phyloP scores from a whole-genome alignment of 139 green algal genomes.

The Chlorella sorokiniana region DNA sequence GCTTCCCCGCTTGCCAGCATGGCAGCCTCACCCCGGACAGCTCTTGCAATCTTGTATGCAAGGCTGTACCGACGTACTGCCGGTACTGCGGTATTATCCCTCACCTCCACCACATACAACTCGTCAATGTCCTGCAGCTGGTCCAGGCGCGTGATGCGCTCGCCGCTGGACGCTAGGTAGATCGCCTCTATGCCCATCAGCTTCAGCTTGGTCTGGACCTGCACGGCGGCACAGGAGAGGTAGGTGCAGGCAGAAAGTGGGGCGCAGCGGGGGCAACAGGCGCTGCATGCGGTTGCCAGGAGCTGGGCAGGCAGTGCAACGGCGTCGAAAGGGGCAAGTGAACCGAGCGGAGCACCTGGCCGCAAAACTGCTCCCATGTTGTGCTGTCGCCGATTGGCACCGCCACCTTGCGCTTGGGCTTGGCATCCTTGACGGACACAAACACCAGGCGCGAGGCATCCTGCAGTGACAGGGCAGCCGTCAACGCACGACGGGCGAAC shows the following conservation, averaged over 20 bases:
- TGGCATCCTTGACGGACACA: constrained; percentile 76
- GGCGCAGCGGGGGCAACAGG: background rate
- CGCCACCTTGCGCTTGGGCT: constrained; percentile 81
- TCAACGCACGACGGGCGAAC: no score
- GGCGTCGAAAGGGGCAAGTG: background rate
- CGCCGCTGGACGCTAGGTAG: constrained; percentile 74
- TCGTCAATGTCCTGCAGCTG: constrained; percentile 91
- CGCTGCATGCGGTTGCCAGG: no score
- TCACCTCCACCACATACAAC: constrained; percentile 79
- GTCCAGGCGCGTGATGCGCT: constrained; percentile 69
- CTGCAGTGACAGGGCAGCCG: constrained; percentile 39
- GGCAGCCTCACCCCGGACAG: no score
- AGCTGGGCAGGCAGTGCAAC: no score
- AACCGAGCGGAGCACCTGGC: constrained; percentile 61
- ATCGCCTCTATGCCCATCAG: constrained; percentile 70
- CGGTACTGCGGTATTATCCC: background rate
- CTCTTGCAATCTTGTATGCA: no score
- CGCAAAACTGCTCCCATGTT: constrained; percentile 74
- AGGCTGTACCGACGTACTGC: background rate
- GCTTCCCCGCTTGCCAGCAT: no score
- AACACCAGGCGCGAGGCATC: constrained; percentile 83
- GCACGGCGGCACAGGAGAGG: background rate
- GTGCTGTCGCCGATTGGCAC: constrained; percentile 77
- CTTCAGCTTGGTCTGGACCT: constrained; percentile 66
- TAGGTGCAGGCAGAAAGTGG: background rate